Conservation (phyloP, 2,329 filamentous ascomycete species). For the Xylariaceae sp. region DNA sequence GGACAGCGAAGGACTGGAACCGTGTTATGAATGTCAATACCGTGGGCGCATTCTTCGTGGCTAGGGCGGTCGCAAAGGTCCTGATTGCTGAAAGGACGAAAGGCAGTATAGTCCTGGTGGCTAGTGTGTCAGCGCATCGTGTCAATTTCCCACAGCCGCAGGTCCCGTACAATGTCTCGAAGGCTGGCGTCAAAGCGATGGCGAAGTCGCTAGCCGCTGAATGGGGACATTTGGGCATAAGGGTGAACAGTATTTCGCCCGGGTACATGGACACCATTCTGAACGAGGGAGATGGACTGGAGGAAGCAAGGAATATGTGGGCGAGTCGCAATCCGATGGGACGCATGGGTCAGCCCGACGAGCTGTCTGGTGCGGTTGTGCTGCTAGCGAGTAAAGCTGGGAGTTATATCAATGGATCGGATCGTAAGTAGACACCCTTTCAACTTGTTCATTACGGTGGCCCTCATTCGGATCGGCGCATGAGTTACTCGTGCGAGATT, state of each 20-base stretch:
- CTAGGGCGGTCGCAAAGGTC: constrained; percentile 58
- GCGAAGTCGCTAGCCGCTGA: constrained; percentile 67
- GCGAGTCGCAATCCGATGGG: constrained; percentile 59
- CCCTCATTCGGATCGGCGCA: too few relatives aligned
- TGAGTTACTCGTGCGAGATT: too few relatives aligned
- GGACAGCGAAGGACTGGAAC: constrained; percentile 57
- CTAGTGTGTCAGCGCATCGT: constrained; percentile 65
- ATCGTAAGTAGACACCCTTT: constrained; percentile 34
- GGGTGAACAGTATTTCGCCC: constrained; percentile 68
- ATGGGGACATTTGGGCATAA: constrained; percentile 68
- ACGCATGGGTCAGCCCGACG: constrained; percentile 62
- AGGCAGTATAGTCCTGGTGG: constrained; percentile 64
- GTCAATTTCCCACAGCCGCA: constrained; percentile 75
- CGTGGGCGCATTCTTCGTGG: constrained; percentile 67
- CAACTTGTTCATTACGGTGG: too few relatives aligned
- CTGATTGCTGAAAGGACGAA: constrained; percentile 50
- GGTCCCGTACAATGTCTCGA: constrained; percentile 68
- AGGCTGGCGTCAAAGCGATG: constrained; percentile 63
- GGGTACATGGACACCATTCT: constrained; percentile 78
- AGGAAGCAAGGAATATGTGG: constrained; percentile 55
- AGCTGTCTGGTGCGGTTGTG: constrained; percentile 61
- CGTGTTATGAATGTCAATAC: constrained; percentile 69
- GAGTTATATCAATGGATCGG: constrained; percentile 66
- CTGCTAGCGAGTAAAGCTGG: constrained; percentile 59
- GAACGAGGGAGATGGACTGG: constrained; percentile 62